These are phyloP conservation scores for Yamadazyma sp. DNA, from an alignment of 1,139 yeast species.

Conservation along the genomic window DNA sequence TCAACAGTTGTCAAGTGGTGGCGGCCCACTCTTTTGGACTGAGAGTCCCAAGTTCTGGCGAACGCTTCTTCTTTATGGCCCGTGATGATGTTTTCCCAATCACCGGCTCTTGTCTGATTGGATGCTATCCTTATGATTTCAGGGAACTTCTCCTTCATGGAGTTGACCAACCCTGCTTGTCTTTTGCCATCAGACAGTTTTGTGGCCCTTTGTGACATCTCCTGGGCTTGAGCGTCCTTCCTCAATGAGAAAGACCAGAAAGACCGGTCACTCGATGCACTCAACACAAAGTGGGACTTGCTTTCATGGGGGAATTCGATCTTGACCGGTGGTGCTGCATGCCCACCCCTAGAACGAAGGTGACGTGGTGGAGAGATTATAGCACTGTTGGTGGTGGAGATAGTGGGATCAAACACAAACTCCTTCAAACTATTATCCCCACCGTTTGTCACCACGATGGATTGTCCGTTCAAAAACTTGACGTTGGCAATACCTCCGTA, in stretches of 20 bases:
- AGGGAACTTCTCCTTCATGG: conserved; percentile 66
- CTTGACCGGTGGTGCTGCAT: conserved; percentile 83
- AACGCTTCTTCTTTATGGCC: conserved; percentile 81
- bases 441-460: conserved; percentile 87
- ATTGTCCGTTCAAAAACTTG: conserved; percentile 85
- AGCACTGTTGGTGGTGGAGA: conserved; percentile 62
- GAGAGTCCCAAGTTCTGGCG: conserved; percentile 94
- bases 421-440: conserved; percentile 90
- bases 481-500: conserved; percentile 82
- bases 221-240: conserved; percentile 96
- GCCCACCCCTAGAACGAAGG: conserved; percentile 94
- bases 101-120: conserved; percentile 77
- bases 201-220: conserved; percentile 76
- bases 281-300: conserved; percentile 78
- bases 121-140: conserved; percentile 74
- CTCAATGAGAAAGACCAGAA: conserved; percentile 91
- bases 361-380: conserved; percentile 89
- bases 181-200: conserved; percentile 56
- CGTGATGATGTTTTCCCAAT: conserved; percentile 95
- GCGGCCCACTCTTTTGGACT: conserved; percentile 77
- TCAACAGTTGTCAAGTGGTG: conserved; percentile 72
- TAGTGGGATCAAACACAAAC: conserved; percentile 88
- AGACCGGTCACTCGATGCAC: conserved; percentile 85
- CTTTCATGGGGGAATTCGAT: conserved; percentile 77
- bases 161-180: conserved; percentile 54